A percentile compares a stretch with the other conserved stretches of the same genome.
Conservation (phyloP, 306 rosid species). For the apple (Malus domestica) region DNA sequence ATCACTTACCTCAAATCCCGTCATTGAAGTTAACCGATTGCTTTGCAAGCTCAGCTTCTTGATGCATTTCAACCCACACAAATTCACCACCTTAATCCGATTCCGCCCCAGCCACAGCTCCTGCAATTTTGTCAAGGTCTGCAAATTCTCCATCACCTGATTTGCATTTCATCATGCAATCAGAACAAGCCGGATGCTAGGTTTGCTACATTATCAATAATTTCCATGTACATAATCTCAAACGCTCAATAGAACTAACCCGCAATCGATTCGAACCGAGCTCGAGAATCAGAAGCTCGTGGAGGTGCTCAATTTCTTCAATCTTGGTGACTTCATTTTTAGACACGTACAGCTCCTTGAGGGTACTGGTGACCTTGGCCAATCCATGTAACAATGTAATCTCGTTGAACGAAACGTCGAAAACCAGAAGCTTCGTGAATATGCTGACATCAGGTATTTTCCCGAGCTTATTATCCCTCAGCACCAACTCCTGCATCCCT, state of each 20-base stretch:
- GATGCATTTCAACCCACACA: conserved; percentile 72
- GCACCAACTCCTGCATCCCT: conserved; percentile 55
- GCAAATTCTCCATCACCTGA: conserved; percentile 85
- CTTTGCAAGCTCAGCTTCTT: conserved; percentile 93
- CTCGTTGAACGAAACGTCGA: conserved; percentile 80
- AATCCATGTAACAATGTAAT: conserved; percentile 62
- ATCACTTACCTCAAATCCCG: conserved; percentile 64
- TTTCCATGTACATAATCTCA: background rate
- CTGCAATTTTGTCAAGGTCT: conserved; percentile 49
- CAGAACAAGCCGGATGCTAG: background rate
- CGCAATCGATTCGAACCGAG: conserved; percentile 83
- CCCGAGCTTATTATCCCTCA: conserved; percentile 70
- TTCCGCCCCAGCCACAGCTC: conserved; percentile 97
- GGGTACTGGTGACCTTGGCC: conserved; percentile 39
- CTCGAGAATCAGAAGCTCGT: conserved; percentile 67
- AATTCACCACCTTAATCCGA: conserved; percentile 66
- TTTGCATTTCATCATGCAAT: background rate
- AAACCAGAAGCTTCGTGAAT: conserved; percentile 61
- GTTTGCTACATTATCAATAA: background rate
- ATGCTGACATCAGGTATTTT: conserved; percentile 68
- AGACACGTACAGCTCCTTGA: conserved; percentile 87
- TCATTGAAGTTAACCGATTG: conserved; percentile 80
- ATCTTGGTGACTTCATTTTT: conserved; percentile 73
- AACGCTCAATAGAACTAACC: conserved; percentile 39
- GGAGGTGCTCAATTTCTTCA: conserved; percentile 80